Conservation (phyloP, 495 filamentous ascomycete genomes). For the Xylaria telfairii region DNA sequence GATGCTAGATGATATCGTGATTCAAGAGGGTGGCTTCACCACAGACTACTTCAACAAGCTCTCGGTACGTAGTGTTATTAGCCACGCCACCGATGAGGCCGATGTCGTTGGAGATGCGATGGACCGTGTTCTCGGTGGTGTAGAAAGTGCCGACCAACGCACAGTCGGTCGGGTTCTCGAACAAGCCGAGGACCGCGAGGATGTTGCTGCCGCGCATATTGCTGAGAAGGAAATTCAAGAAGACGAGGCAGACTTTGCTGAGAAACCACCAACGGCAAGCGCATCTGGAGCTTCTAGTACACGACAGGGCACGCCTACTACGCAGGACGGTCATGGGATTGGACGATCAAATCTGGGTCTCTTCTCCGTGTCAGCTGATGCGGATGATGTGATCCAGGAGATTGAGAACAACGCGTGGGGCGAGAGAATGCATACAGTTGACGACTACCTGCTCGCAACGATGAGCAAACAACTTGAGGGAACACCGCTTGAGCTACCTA, state of each 20-base stretch:
- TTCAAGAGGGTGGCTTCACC: constrained; percentile 98
- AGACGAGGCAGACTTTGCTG: constrained; percentile 92
- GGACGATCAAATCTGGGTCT: constrained; percentile 48
- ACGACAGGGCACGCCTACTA: constrained; percentile 50
- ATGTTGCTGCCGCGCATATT: constrained; percentile 82
- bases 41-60: constrained; percentile 95
- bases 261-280: constrained; percentile 63
- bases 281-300: constrained; percentile 52
- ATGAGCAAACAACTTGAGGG: constrained; percentile 80
- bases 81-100: constrained; percentile 50
- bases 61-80: constrained; percentile 71
- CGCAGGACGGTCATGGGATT: constrained; percentile 47
- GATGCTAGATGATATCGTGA: constrained; percentile 96
- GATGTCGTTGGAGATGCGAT: constrained; percentile 73
- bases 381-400: constrained; percentile 49
- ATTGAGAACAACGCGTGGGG: constrained; percentile 62
- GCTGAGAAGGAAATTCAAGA: constrained; percentile 89
- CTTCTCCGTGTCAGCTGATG: constrained; percentile 44
- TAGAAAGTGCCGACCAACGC: constrained; percentile 52
- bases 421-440: constrained; percentile 65
- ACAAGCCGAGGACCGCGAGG: constrained; percentile 90
- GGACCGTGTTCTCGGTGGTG: constrained; percentile 79
- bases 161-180: constrained; percentile 71
- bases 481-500: constrained; percentile 77
- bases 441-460: constrained; percentile 83